Evolutionary conservation across 371 early-diverging fungal species (phyloP).

Genomic region (Choanephora cucurbitarum): DNA sequence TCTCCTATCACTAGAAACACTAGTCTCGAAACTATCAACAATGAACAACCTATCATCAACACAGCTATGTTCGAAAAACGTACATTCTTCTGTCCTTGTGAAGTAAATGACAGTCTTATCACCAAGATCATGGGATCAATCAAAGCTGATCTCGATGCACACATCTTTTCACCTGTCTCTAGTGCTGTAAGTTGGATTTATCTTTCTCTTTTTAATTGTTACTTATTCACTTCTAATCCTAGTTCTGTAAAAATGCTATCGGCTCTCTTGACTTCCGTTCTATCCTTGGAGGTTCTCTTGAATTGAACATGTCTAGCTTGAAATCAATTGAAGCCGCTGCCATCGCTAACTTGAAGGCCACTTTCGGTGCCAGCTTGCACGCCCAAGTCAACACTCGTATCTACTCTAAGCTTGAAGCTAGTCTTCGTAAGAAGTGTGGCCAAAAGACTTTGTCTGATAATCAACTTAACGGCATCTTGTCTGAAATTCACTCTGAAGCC

Average conservation of each 20-base stretch:
- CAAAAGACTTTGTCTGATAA: constrained; percentile 12
- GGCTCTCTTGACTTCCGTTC: constrained; percentile 21
- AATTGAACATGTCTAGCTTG: constrained; percentile 19
- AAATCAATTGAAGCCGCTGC: constrained; percentile 22
- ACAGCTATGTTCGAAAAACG: not conserved
- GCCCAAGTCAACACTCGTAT: constrained; percentile 24
- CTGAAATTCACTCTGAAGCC: constrained; percentile 25
- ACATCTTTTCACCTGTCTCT: constrained; percentile 17
- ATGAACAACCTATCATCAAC: not conserved
- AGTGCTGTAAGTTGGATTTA: constrained; percentile 23
- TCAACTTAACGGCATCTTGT: constrained; percentile 24
- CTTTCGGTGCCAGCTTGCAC: constrained; percentile 11
- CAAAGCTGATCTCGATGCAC: constrained; percentile 17
- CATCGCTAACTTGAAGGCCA: constrained; percentile 25
- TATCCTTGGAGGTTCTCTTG: constrained; percentile 24
- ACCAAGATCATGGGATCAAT: constrained; percentile 17
- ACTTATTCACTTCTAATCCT: not conserved
- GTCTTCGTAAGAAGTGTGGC: constrained; percentile 20
- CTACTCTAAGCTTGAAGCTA: constrained; percentile 23
- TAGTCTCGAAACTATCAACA: too few species aligned
- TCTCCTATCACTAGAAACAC: not conserved
- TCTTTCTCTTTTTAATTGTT: not conserved
- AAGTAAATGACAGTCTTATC: constrained; percentile 15
- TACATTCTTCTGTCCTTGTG: constrained; percentile 10
- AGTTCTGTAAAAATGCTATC: constrained; percentile 11